Percentiles rank a stretch among this genome's conserved stretches.
phyloP scores from a whole-genome alignment of 352 stramenopile species.

The Pythium sukuiense region DNA sequence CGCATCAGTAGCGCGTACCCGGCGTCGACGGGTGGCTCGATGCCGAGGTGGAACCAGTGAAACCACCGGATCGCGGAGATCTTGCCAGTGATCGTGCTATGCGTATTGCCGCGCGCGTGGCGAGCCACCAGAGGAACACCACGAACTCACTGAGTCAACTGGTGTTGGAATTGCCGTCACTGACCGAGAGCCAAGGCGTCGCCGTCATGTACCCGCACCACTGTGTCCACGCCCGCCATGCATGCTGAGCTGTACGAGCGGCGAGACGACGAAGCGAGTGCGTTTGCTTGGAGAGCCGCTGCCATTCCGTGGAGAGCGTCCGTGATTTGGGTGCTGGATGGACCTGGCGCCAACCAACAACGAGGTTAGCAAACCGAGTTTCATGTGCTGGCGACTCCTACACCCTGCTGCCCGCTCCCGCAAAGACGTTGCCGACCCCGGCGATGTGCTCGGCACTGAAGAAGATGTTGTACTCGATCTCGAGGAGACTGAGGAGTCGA shows the following conservation, averaged over 20 bases:
- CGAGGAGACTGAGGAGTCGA: neutral
- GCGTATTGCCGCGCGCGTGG: constrained; percentile 1
- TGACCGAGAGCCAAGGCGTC: neutral
- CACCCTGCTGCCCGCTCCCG: neutral
- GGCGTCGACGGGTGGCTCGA: neutral
- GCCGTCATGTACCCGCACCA: neutral
- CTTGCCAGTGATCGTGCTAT: neutral
- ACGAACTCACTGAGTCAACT: neutral
- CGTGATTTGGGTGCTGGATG: neutral
- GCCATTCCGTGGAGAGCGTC: neutral
- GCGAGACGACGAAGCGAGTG: neutral
- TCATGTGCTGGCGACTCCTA: neutral
- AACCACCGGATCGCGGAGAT: neutral
- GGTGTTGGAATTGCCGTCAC: neutral
- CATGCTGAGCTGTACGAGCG: neutral
- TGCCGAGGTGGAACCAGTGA: neutral
- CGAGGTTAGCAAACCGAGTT: neutral
- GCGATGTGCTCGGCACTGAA: neutral
- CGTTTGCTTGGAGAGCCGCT: neutral
- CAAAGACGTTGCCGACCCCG: neutral
- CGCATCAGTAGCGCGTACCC: neutral
- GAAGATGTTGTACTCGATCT: neutral
- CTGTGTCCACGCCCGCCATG: neutral
- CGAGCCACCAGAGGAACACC: neutral
- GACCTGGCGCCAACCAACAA: neutral